Evolutionary conservation across 2,329 filamentous ascomycete species (phyloP).

Genomic region (Penicillium sp.): DNA sequence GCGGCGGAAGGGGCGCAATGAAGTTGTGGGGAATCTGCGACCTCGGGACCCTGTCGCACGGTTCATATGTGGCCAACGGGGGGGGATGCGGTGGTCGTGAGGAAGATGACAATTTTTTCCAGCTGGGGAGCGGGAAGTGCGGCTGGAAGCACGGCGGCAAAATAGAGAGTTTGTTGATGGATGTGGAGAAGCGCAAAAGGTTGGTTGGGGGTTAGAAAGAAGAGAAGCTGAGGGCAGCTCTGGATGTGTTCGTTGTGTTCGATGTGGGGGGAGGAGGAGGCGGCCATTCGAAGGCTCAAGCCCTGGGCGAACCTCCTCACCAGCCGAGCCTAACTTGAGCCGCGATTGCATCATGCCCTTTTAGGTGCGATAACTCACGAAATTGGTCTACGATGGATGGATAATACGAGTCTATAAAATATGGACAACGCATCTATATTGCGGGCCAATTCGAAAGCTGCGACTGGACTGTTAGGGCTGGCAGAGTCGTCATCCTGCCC

Average conservation of each 20-base stretch:
- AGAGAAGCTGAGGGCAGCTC: conserved; percentile 6
- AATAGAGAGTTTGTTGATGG: conserved; percentile 7
- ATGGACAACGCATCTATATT: not conserved
- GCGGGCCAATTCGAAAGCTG: not conserved
- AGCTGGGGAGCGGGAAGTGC: not conserved
- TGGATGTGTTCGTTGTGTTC: not conserved
- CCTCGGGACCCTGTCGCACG: conserved; percentile 31
- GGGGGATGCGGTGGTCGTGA: not conserved
- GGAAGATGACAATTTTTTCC: not conserved
- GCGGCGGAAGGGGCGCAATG: conserved; percentile 36
- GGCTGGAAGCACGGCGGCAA: not conserved
- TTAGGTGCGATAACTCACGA: conserved; percentile 2
- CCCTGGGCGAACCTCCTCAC: conserved; percentile 18
- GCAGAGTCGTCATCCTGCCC: not conserved
- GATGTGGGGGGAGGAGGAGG: conserved; percentile 4
- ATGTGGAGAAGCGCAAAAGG: conserved; percentile 8
- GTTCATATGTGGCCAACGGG: conserved; percentile 36
- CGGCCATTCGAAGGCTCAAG: not conserved
- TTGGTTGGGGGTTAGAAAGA: not conserved
- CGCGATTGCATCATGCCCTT: conserved; percentile 22
- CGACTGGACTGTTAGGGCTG: not conserved
- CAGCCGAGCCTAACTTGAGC: conserved; percentile 21
- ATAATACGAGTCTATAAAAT: not conserved
- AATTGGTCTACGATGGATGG: not conserved
- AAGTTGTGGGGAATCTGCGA: conserved; percentile 38